These are phyloP conservation scores for Cicer cuneatum DNA, from an alignment of 306 rosid genomes.

Conservation along the genomic window DNA sequence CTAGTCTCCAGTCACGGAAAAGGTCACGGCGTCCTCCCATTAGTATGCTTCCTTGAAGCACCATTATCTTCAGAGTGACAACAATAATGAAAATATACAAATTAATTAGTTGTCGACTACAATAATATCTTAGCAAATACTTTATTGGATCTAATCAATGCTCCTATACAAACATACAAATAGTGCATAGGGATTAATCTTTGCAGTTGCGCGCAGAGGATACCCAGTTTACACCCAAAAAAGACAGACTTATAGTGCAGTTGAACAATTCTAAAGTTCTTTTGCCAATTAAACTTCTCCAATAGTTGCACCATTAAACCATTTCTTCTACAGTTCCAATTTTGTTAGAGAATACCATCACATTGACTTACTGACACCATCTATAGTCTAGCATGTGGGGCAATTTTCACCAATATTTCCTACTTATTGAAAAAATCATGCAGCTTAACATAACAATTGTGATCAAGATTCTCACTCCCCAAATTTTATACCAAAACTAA, in stretches of 20 bases:
- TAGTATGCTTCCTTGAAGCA: slow-evolving; percentile 71
- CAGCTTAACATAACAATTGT: not conserved
- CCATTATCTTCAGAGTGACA: slow-evolving; percentile 66
- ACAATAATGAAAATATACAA: slow-evolving; percentile 21
- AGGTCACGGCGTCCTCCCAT: slow-evolving; percentile 81
- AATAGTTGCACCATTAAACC: too few relatives aligned
- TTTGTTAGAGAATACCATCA: not conserved
- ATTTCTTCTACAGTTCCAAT: not conserved
- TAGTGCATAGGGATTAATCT: too few relatives aligned
- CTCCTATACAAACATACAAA: not conserved
- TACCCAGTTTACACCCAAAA: too few relatives aligned
- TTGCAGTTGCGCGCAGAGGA: too few relatives aligned
- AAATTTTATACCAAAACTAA: not conserved
- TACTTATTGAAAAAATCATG: not conserved
- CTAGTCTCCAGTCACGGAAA: slow-evolving; percentile 87
- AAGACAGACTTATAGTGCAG: not conserved
- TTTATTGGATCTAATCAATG: not conserved
- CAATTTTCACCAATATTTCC: not conserved
- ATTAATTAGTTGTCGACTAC: slow-evolving; percentile 33
- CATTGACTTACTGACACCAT: slow-evolving; percentile 6
- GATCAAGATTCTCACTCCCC: slow-evolving; percentile 1
- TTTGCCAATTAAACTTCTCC: too few relatives aligned
- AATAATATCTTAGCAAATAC: slow-evolving; percentile 14
- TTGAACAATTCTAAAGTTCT: not conserved
- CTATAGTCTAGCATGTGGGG: not conserved